Percentiles rank a stretch among this genome's conserved stretches.
These are phyloP conservation scores for Mortierella claussenii DNA, from an alignment of 192 early-diverging fungal genomes.

Conservation along the genomic window DNA sequence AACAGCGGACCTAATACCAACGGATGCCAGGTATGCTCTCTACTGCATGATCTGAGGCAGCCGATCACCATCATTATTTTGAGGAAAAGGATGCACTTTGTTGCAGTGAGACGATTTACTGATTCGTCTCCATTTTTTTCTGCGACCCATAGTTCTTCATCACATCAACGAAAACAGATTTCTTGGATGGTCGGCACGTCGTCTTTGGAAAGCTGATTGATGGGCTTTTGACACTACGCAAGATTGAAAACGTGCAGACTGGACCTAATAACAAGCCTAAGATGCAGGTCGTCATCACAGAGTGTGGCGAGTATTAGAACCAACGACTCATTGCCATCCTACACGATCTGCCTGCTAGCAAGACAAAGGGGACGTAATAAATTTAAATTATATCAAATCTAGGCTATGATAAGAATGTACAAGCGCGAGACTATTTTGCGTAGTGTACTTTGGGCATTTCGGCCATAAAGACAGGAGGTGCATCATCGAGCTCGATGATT, in stretches of 20 bases:
- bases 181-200: constrained; percentile 90
- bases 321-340: neutral
- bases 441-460: too few relatives aligned
- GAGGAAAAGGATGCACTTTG: neutral
- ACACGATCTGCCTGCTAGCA: too few relatives aligned
- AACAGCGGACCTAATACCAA: constrained; percentile 84
- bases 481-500: too few relatives aligned
- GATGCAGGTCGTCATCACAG: constrained; percentile 83
- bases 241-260: constrained; percentile 94
- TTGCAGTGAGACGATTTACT: too few relatives aligned
- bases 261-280: constrained; percentile 89
- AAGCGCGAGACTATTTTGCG: too few relatives aligned
- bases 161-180: constrained; percentile 87
- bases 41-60: too few relatives aligned
- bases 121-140: neutral
- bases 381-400: neutral
- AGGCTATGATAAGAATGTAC: neutral
- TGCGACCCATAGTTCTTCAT: constrained; percentile 81
- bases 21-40: constrained; percentile 83
- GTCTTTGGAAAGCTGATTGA: constrained; percentile 89
- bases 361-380: too few relatives aligned
- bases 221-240: constrained; percentile 87
- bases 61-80: neutral
- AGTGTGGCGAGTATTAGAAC: constrained; percentile 55
- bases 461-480: too few relatives aligned